A percentile compares a stretch with the other conserved stretches of the same genome.
Evolutionary conservation across 352 stramenopile genomes (phyloP).

Genomic region (Globisporangium megalacanthum): DNA sequence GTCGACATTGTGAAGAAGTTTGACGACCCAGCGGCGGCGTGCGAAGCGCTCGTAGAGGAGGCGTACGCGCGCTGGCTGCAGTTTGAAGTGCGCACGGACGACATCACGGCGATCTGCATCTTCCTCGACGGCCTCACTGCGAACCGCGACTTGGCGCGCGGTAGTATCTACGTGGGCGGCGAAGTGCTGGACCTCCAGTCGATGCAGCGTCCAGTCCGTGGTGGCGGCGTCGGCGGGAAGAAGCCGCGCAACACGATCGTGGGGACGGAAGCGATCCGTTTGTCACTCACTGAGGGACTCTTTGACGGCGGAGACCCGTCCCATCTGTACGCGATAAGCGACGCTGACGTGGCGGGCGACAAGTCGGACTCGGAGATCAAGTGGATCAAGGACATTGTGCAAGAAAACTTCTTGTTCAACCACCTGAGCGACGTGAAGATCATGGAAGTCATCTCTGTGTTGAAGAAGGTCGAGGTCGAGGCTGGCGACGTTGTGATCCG

Average conservation of each 20-base stretch:
- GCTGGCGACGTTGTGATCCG: conserved; percentile 88
- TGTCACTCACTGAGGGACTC: conserved; percentile 60
- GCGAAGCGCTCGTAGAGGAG: conserved; percentile 85
- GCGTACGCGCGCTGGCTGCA: conserved; percentile 93
- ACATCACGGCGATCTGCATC: conserved; percentile 92
- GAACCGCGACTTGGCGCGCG: conserved; percentile 49
- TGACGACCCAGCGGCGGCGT: conserved; percentile 86
- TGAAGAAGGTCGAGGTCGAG: conserved; percentile 80
- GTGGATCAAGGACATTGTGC: conserved; percentile 85
- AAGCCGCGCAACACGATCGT: conserved; percentile 77
- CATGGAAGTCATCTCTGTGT: conserved; percentile 79
- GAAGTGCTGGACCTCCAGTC: conserved; percentile 80
- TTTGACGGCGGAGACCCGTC: conserved; percentile 19
- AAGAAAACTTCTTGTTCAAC: conserved; percentile 92
- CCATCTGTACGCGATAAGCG: conserved; percentile 28
- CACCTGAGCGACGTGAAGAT: conserved; percentile 87
- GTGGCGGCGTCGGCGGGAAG: conserved; percentile 37
- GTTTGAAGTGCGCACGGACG: conserved; percentile 92
- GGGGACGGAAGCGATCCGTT: conserved; percentile 74
- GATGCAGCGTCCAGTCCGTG: conserved; percentile 77
- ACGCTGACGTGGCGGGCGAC: conserved; percentile 21
- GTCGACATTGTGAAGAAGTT: conserved; percentile 89
- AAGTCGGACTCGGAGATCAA: conserved; percentile 81
- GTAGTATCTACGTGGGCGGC: conserved; percentile 78
- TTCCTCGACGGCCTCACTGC: conserved; percentile 68